Evolutionary conservation across 257 asterid species (phyloP), one percentile per base, ranked within the genome.

Genomic region (Scutellaria galericulata): DNA sequence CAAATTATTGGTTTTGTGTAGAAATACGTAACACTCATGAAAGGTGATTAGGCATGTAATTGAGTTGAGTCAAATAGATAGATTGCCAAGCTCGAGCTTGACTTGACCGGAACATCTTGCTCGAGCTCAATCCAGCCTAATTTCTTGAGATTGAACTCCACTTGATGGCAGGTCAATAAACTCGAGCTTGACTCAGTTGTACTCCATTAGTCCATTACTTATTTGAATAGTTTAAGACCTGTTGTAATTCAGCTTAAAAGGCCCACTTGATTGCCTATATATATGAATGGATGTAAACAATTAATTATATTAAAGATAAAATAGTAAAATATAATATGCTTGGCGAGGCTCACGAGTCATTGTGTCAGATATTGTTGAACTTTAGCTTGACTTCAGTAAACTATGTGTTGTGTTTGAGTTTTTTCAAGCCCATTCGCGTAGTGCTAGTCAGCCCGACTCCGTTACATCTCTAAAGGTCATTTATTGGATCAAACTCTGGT

Each of bases 401-500:
- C 14, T 37, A 7, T 55, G 46, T 31, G 48, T 60, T 39, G 24
- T 7, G 66, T 39, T 60, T 24, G n/a, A 12, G 39, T 31, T n/a
- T 39, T 60, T 12, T 18, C 64, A 58, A 22, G 46, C 24, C 40
- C 9, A 58, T 58, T 58, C 22, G 1, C 3, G 66, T 37, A 60
- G 27, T 37, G 39, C 27, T 35, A 55, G 40, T 54, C 61, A 55
- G 40, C 14, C 27, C 7, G 5, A 55, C 60, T 55, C 15, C 14
- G 12, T 60, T 42, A 62, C 52, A 15, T n/a, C 4, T 13, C 9
- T 62, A 15, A 40, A 62, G 37, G 27, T 41, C 39, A 41, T 62
- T 15, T 56, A 22, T 45, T 27, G 70, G 51, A 47, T 42, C 65
- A 58, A 75, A 9, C 6, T n/a, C 59, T 80, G 68, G 66, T 37